Evolutionary conservation across 805 yeast genomes (phyloP).

Genomic region (Saccharomycopsis malanga): DNA sequence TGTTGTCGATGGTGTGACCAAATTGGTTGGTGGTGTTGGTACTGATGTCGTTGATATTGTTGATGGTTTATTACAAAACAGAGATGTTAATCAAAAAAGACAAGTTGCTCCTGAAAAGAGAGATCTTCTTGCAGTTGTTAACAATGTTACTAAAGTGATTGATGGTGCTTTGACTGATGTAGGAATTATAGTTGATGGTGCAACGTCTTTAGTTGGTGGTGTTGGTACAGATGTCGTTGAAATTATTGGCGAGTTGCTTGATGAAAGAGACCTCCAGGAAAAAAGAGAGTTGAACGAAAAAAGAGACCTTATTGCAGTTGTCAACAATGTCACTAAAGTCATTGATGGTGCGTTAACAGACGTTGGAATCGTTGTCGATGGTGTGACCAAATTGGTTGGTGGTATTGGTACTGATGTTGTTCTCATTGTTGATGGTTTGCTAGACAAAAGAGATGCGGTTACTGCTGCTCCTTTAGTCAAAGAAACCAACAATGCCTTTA

Average conservation of each 20-base stretch:
- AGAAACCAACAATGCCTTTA: neutral
- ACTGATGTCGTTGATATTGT: neutral
- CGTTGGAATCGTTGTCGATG: neutral
- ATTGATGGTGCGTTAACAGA: neutral
- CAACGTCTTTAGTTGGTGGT: neutral
- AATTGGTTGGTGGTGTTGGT: neutral
- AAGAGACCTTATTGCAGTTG: neutral
- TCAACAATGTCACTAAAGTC: neutral
- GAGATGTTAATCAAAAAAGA: neutral
- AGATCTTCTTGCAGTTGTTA: neutral
- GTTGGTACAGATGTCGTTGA: neutral
- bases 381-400: neutral
- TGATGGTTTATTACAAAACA: neutral
- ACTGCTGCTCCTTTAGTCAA: neutral
- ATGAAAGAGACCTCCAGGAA: neutral
- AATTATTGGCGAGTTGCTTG: neutral
- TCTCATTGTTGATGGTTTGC: neutral
- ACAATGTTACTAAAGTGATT: neutral
- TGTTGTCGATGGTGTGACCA: neutral
- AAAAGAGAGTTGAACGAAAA: no score
- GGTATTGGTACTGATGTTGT: neutral
- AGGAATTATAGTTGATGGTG: neutral
- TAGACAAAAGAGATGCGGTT: neutral
- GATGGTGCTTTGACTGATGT: neutral
- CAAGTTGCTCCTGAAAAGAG: neutral